A percentile compares a stretch with the other conserved stretches of the same genome.
Evolutionary conservation across 441 rosid species (phyloP).

Genomic region (Corymbia citriodora): DNA sequence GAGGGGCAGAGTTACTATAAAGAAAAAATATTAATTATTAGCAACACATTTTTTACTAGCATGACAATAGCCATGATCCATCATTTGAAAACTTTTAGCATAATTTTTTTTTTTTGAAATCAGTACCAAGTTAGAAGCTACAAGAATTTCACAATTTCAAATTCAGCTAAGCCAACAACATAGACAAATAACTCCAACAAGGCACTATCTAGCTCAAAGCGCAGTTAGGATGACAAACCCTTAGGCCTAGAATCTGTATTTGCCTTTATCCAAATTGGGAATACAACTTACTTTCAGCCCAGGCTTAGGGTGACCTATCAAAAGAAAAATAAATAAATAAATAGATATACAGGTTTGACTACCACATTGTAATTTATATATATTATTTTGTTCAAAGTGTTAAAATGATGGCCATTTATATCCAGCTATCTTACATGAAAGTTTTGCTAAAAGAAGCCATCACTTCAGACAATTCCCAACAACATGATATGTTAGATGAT

Average conservation of each 20-base stretch:
- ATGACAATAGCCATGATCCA: not conserved
- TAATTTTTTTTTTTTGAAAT: not conserved
- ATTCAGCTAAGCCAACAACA: not conserved
- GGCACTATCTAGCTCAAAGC: not conserved
- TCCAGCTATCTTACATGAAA: not conserved
- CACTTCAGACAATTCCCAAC: not conserved
- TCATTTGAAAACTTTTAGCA: not conserved
- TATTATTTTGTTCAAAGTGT: not conserved
- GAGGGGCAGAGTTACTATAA: not conserved
- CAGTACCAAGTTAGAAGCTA: not conserved
- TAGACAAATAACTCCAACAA: not conserved
- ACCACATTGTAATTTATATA: not conserved
- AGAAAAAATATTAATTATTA: not conserved
- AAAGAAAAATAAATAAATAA: slow-evolving; percentile 15
- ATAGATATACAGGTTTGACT: slow-evolving; percentile 8
- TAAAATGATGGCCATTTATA: not conserved
- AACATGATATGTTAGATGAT: not conserved
- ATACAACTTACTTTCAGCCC: slow-evolving; percentile 12
- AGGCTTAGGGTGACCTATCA: slow-evolving; percentile 19
- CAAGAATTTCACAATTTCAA: not conserved
- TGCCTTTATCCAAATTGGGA: slow-evolving; percentile 16
- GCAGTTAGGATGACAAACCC: not conserved
- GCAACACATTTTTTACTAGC: not conserved
- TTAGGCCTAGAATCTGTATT: slow-evolving; percentile 12
- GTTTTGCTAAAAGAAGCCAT: not conserved